These are phyloP conservation scores for Venturia nashicola DNA, from an alignment of 2,329 filamentous ascomycete genomes.

Conservation along the genomic window DNA sequence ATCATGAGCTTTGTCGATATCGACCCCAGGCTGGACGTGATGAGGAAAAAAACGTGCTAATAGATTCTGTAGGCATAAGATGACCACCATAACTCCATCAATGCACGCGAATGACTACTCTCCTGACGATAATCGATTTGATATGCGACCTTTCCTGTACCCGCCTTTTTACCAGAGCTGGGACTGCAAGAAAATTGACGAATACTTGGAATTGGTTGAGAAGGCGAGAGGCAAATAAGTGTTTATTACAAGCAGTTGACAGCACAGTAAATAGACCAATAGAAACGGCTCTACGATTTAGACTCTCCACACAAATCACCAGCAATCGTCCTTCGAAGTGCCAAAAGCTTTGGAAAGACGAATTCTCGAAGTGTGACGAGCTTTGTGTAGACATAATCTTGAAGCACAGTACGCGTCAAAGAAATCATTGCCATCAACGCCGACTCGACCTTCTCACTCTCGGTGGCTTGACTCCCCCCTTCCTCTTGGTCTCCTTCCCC, in stretches of 20 bases:
- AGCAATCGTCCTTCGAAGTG: neutral
- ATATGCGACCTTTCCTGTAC: conserved; percentile 45
- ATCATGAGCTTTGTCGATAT: neutral
- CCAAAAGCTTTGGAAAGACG: too few species aligned
- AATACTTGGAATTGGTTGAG: conserved; percentile 5
- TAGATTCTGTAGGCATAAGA: conserved; percentile 37
- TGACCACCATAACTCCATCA: conserved; percentile 10
- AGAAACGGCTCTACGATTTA: neutral
- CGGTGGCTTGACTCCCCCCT: too few species aligned
- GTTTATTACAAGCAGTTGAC: neutral
- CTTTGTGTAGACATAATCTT: too few species aligned
- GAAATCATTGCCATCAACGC: too few species aligned
- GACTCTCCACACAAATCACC: neutral
- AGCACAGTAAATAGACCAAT: neutral
- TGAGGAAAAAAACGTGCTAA: neutral
- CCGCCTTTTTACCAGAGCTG: conserved; percentile 25
- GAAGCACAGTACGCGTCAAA: too few species aligned
- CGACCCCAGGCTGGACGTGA: neutral
- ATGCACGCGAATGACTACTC: conserved; percentile 33
- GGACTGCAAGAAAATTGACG: conserved; percentile 24
- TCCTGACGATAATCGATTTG: conserved; percentile 46
- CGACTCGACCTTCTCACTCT: too few species aligned
- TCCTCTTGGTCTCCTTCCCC: too few species aligned
- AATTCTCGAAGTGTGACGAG: too few species aligned
- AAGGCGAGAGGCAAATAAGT: neutral